Evolutionary conservation across 2,329 filamentous ascomycete genomes (phyloP).

Genomic region (Byssochlamys sp.): DNA sequence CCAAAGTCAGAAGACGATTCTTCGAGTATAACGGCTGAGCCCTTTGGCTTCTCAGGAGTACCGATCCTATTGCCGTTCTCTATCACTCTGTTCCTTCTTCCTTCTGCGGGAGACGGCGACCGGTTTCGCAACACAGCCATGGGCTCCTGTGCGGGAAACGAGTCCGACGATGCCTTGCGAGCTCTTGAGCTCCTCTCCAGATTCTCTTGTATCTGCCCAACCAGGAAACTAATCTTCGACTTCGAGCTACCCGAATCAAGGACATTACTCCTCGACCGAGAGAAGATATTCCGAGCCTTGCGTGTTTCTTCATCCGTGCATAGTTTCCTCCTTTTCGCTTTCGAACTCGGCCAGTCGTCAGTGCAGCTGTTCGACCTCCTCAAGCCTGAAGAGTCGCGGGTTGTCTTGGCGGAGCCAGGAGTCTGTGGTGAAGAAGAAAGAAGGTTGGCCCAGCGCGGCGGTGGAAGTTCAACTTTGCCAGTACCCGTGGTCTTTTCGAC

Average conservation of each 20-base stretch:
- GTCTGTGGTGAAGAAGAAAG: constrained; percentile 64
- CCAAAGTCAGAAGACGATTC: constrained; percentile 37
- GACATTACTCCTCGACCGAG: constrained; percentile 31
- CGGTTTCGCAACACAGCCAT: constrained; percentile 21
- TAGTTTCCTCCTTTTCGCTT: constrained; percentile 53
- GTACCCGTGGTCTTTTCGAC: constrained; percentile 44
- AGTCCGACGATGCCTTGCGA: constrained; percentile 27
- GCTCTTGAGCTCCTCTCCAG: constrained; percentile 25
- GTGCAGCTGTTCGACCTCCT: constrained; percentile 61
- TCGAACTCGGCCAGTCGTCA: constrained; percentile 55
- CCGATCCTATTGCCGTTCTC: neutral
- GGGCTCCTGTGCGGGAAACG: constrained; percentile 33
- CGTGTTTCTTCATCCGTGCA: constrained; percentile 38
- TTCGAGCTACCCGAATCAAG: constrained; percentile 27
- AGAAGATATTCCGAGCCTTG: constrained; percentile 38
- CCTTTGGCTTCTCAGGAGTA: neutral
- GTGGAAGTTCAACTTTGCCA: constrained; percentile 38
- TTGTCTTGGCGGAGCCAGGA: constrained; percentile 37
- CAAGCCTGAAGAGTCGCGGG: constrained; percentile 41
- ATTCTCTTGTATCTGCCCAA: constrained; percentile 55
- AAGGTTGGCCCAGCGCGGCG: constrained; percentile 54
- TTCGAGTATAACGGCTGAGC: constrained; percentile 5
- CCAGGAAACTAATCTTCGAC: constrained; percentile 46
- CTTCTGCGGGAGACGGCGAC: constrained; percentile 23
- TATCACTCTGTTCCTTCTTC: constrained; percentile 2